Base-by-base conservation (phyloP, 2,329 filamentous ascomycete genomes). In the Orbilia ellipsospora region DNA sequence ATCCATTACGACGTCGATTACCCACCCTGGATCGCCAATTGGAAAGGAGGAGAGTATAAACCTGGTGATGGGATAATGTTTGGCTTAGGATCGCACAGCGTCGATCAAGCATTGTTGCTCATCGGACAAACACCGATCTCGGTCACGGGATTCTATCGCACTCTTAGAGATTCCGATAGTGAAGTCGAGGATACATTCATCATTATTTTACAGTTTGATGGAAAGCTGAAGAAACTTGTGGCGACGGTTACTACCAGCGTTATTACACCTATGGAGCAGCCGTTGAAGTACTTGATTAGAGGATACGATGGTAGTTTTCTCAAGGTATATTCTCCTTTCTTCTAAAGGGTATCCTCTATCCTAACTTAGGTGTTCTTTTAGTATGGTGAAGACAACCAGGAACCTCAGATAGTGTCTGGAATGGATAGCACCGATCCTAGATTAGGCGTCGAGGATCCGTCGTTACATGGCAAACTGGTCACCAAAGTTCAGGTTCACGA, bases 271-370 rank as follows among this genome's bases (percentile, higher is more conserved):
- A 80, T 81, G 77, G 77, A 81, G 48, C 68, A 79, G 36, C 80
- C 80, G 20, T 61, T 82, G 36, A 82, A 82, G 72, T 82, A 78
- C 60, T 77, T 81, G 20, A 78, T 83, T 2, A 78, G 81, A 44
- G 82, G 82, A 0, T 80, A 80, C 10, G 78, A 82, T 15, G 82
- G 82, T 0, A 81, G 82, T 0, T 85, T 82, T 62, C 62, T 84
- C 67, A 84, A 85, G 80, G 82, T 82, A 66, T 23, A 2, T 23
- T 23, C 23, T 23, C 4, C 4, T 23, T 23, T 23, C 23, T 23
- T 23, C 23, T 23, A 23, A 23, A 23, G 31, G 2, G 3, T 10
- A 36, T 7, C 10, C 8, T 36, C 10, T 36, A 10, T 36, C 10
- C 10, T 36, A 36, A 36, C 31, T 10, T 6, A 1, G 5, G 1